These are phyloP conservation scores for Trichophyton mentagrophytes DNA, from an alignment of 2,329 filamentous ascomycete species.

Conservation along the genomic window DNA sequence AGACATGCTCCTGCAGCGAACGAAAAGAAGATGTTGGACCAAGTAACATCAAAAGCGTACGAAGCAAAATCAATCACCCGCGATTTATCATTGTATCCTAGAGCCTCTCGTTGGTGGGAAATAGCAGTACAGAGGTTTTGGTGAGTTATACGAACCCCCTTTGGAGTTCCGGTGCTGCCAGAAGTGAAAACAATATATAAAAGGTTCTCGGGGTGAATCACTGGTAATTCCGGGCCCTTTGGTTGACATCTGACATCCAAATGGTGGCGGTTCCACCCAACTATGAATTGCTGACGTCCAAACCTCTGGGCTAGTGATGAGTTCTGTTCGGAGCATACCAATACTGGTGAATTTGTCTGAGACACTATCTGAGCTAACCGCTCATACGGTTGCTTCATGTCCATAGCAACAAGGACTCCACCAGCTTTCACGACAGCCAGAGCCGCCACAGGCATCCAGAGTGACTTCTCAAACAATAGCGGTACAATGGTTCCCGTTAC, in stretches of 20 bases:
- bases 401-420: slow-evolving; percentile 19
- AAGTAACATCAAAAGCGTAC: slow-evolving; percentile 77
- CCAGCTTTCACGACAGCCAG: slow-evolving; percentile 20
- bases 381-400: slow-evolving; percentile 19
- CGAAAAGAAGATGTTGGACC: slow-evolving; percentile 63
- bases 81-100: slow-evolving; percentile 38
- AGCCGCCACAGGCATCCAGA: slow-evolving; percentile 20
- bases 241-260: background rate
- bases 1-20: slow-evolving; percentile 27
- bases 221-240: background rate
- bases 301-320: background rate
- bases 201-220: slow-evolving; percentile 9
- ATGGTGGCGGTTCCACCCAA: background rate
- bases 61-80: slow-evolving; percentile 70
- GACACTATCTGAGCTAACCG: slow-evolving; percentile 21
- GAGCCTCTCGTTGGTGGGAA: slow-evolving; percentile 39
- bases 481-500: slow-evolving; percentile 18
- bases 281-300: background rate
- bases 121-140: slow-evolving; percentile 48
- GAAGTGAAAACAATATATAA: slow-evolving; percentile 50
- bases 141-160: slow-evolving; percentile 64
- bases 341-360: slow-evolving; percentile 9
- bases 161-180: slow-evolving; percentile 52
- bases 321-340: slow-evolving; percentile 6
- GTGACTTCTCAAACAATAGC: slow-evolving; percentile 22